Evolutionary conservation across 805 yeast species (phyloP), one percentile per base, ranked within the genome.

Genomic region (Candida easanensis): DNA sequence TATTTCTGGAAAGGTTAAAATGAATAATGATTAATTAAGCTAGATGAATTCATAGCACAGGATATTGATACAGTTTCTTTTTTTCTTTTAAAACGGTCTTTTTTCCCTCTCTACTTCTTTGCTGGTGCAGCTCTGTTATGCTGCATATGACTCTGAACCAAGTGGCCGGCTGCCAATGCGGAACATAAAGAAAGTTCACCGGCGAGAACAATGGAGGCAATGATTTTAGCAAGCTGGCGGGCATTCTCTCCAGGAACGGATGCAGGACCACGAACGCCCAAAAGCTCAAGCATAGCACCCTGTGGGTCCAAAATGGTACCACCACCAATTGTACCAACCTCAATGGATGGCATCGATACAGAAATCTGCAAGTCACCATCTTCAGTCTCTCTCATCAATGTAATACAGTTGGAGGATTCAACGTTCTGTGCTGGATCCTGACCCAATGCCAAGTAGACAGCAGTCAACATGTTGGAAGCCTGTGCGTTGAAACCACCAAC

Each of bases 361-460:
- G 97, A 87, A 31, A 93, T 84, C 54, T 80, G 84, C 60, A 93
- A 75, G 59, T 88, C 87, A 13, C 97, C 99, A 32, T 76, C 73
- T 11, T 67, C 71, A 38, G 74, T 73, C 62, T 86, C 88, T 58
- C 83, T 82, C 95, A 93, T 90, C 53, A 93, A 73, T 1, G 99
- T 93, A 46, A 93, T 91, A 82, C 99, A 93, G 68, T 90, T 91
- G 25, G 97, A 88, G 48, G 95, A 83, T 70, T 91, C 99, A 41
- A 93, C 97, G 61, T 93, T 93, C 70, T 93, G 99, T 2, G 99
- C 99, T n/a, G 99, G 99, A 68, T 93, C 99, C 72, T 93, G 99
- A 45, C 99, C 99, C 46, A 96, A 79, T 4, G 99, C 99, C 51
- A 93, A 70, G 64, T 69, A 93, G 20, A 93, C 83, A 10, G 99